Conservation (phyloP, 108 stramenopile genomes). For the Licmophora abbreviata region DNA sequence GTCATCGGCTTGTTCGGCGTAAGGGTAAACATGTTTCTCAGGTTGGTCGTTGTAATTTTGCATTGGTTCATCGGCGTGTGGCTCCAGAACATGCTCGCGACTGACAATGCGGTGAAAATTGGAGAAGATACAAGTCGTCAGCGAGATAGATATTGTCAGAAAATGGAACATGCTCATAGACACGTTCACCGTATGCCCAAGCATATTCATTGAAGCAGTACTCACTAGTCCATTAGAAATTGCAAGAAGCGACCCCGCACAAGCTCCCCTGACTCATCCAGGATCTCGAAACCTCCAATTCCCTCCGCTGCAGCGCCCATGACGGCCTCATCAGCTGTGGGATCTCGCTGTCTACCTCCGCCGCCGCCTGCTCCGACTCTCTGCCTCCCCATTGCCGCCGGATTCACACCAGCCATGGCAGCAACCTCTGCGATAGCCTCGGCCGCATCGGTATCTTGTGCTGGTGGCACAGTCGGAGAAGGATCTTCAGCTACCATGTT, state of each 20-base stretch:
- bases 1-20: slow-evolving; percentile 57
- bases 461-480: too few relatives aligned
- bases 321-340: slow-evolving; percentile 43
- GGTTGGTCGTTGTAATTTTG: slow-evolving; percentile 16
- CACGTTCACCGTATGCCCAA: neutral
- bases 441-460: too few relatives aligned
- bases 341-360: slow-evolving; percentile 4
- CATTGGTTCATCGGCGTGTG: neutral
- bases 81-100: neutral
- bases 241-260: slow-evolving; percentile 60
- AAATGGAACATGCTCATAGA: neutral
- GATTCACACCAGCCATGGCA: too few relatives aligned
- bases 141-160: neutral
- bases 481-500: too few relatives aligned
- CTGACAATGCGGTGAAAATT: neutral
- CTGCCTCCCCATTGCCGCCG: too few relatives aligned
- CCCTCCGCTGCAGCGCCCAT: slow-evolving; percentile 48
- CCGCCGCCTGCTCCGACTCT: too few relatives aligned
- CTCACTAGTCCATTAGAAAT: slow-evolving; percentile 64
- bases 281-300: slow-evolving; percentile 41
- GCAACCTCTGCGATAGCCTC: too few relatives aligned
- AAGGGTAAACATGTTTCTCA: slow-evolving; percentile 42
- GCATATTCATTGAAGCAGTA: slow-evolving; percentile 1
- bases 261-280: slow-evolving; percentile 71
- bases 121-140: neutral